Conservation (phyloP, 2,329 filamentous ascomycete genomes). For the Lithohypha guttulata region DNA sequence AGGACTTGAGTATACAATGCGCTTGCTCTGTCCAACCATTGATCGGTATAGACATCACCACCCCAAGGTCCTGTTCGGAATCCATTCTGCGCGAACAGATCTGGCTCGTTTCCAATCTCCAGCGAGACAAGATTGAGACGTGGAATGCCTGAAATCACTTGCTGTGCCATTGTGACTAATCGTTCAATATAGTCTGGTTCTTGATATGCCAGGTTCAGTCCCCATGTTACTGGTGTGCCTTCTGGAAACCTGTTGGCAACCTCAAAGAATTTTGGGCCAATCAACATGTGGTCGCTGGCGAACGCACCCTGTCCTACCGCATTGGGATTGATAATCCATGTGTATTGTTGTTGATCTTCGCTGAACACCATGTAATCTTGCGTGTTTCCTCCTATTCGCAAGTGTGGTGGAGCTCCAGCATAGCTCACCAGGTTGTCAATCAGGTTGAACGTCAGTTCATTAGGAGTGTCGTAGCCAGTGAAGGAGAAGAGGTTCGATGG, state of each 20-base stretch:
- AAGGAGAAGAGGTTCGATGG: constrained; percentile 44
- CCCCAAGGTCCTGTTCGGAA: constrained; percentile 37
- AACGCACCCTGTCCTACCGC: constrained; percentile 30
- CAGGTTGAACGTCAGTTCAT: constrained; percentile 38
- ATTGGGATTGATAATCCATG: constrained; percentile 30
- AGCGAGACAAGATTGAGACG: constrained; percentile 24
- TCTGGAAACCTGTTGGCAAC: constrained; percentile 40
- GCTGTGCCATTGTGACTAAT: constrained; percentile 32
- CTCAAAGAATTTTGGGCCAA: constrained; percentile 39
- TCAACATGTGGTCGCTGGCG: constrained; percentile 35
- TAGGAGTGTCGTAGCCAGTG: constrained; percentile 34
- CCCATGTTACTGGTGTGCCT: constrained; percentile 41
- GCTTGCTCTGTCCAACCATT: constrained; percentile 37
- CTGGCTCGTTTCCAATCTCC: constrained; percentile 26
- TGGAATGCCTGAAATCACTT: constrained; percentile 16
- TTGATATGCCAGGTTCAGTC: constrained; percentile 40
- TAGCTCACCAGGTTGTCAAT: constrained; percentile 40
- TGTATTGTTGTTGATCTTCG: constrained; percentile 27
- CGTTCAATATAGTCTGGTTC: constrained; percentile 34
- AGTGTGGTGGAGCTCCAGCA: constrained; percentile 38
- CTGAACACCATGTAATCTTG: constrained; percentile 41
- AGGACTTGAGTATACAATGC: constrained; percentile 37
- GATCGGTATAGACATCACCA: constrained; percentile 34
- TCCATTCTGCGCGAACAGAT: constrained; percentile 30
- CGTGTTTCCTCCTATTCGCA: constrained; percentile 43